Base-by-base conservation (phyloP, 306 rosid genomes). In the Acacia crassicarpa region DNA sequence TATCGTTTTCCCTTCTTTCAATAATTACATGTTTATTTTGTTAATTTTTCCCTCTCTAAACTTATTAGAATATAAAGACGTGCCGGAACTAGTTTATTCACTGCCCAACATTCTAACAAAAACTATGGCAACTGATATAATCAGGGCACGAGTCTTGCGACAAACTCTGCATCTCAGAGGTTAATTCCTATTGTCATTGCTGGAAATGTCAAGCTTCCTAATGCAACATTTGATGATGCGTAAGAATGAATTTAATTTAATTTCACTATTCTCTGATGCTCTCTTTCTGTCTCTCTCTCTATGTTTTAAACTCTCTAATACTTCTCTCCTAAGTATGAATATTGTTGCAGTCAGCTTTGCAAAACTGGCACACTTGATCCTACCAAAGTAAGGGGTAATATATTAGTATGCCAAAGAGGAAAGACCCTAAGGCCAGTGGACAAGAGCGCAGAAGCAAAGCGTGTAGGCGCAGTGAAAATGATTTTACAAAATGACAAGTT, bases 61-160 rank as follows among this genome's bases (percentile, higher is more conserved):
- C 41, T 35, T 35, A 5, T 35, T 35, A 5, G 40, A 35, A 35
- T 35, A 35, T 35, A 35, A 35, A 35, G 40, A 35, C 1, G 40
- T 35, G 40, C 40, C 1, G 1, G 7, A 35, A 35, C 40, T 5
- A 35, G 40, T 35, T 35, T n/a, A n/a, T n/a, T 35, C 1, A 35
- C 0, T 33, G 35, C 5, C 40, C 40, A 35, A 35, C 40, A 35
- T 35, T 35, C 8, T 35, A 35, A 35, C 40, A 35, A 35, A 35
- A 35, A 5, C 40, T 35, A 7, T 35, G 40, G 5, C 40, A 35
- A 35, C 40, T 35, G 8, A 35, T 5, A 35, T 35, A 9, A 6
- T 9, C 73, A 68, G 74, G 97, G 93, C 6, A 49, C 75, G 44
- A 89, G 94, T 83, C 89, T 92, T 53, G 81, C 84, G 8, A 23